Conservation (phyloP, 805 yeast genomes). For the Komagataella ulmi region DNA sequence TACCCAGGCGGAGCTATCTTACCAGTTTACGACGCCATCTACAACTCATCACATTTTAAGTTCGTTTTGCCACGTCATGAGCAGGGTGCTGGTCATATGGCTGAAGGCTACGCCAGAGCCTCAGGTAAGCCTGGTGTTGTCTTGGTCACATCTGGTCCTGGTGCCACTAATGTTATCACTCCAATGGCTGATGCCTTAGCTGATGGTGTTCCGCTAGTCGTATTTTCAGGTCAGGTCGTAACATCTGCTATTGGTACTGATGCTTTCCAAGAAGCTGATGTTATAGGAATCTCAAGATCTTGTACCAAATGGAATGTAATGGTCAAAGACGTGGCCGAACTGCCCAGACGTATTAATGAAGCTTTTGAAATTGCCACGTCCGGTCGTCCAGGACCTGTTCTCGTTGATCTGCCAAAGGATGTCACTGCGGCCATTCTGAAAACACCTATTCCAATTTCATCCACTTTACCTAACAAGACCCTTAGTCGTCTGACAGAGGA, state of each 20-base stretch:
- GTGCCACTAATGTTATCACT: constrained; percentile 97
- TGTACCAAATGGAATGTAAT: constrained; percentile 99
- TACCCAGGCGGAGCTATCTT: constrained; percentile 98
- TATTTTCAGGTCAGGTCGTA: constrained; percentile 95
- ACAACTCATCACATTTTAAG: constrained; percentile 77
- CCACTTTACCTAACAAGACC: constrained; percentile 67
- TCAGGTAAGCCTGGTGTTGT: constrained; percentile 95
- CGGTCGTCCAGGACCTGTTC: constrained; percentile 97
- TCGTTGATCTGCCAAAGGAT: constrained; percentile 95
- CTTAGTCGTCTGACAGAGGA: constrained; percentile 56
- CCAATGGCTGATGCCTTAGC: constrained; percentile 96
- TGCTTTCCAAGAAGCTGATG: constrained; percentile 98
- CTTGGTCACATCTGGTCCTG: constrained; percentile 97
- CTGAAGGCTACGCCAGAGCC: constrained; percentile 97
- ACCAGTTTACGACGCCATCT: constrained; percentile 95
- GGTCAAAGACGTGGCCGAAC: constrained; percentile 90
- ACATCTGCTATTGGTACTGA: constrained; percentile 95
- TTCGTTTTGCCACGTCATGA: constrained; percentile 94
- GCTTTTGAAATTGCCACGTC: constrained; percentile 93
- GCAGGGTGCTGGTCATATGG: constrained; percentile 99
- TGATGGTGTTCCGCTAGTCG: constrained; percentile 95
- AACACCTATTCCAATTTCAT: constrained; percentile 69
- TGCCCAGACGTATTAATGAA: constrained; percentile 92
- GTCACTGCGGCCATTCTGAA: constrained; percentile 87
- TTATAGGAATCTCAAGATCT: constrained; percentile 89